Base-by-base conservation (phyloP, 805 yeast genomes). In the Starmerella riodocensis region DNA sequence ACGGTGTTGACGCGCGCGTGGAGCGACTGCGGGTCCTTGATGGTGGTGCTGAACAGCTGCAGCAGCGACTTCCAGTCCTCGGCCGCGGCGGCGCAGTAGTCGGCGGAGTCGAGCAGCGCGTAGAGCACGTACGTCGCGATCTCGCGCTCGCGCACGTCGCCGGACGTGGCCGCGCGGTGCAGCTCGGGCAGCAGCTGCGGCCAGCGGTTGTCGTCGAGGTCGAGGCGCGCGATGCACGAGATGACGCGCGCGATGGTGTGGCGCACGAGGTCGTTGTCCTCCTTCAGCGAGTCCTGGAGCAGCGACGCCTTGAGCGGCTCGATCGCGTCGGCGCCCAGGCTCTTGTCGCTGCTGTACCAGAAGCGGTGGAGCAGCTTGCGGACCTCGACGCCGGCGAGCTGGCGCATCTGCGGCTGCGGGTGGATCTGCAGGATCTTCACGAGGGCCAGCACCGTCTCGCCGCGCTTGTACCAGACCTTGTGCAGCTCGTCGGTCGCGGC, bases 361-460 rank as follows among this genome's bases (percentile, higher is more conserved):
- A 74, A 76, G 48, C 69, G 66, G 38, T 68, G 56, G 29, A 86
- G 74, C 55, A 80, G 71, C 61, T 91, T 91, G 63, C 94, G 76
- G 29, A 86, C 84, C 65, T 91, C 98, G 47, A 91, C 94, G 46
- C 95, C 93, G n/a, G 96, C 93, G 46, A 91, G 69, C 61, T 85
- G 94, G 54, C 82, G 79, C 51, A 86, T 58, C 53, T 80, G 81
- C 48, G 72, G 78, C 53, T 76, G 76, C 29, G 69, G 62, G 50
- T 77, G 75, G 49, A 67, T 69, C 60, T 81, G 85, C 55, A 84
- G 68, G 45, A 91, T 73, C 54, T 82, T 91, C 52, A 88, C 66
- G 58, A 88, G 67, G 9, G 94, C 77, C 16, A 94, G 91, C 44
- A 88, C 69, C 16, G 88, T 71, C 50, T 71, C 64, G 21, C 82